Conservation (phyloP, 768 basidiomycete species). For the Symmetrospora coprosmae region DNA sequence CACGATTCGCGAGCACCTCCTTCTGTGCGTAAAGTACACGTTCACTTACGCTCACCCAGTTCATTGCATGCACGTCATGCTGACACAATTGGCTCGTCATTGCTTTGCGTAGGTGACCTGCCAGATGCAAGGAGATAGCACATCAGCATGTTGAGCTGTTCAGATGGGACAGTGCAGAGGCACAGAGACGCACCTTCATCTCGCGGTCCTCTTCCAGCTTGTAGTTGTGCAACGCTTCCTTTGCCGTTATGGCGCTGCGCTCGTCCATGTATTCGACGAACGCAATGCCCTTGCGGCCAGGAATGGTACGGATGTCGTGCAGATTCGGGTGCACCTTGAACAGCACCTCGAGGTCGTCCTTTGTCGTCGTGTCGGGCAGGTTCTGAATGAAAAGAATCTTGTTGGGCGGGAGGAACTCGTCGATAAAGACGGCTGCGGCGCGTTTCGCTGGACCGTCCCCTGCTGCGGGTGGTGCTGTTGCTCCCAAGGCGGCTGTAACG, state of each 20-base stretch:
- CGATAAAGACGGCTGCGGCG: slow-evolving; percentile 41
- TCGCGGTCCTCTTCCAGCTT: slow-evolving; percentile 72
- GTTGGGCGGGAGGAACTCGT: slow-evolving; percentile 98
- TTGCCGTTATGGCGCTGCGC: slow-evolving; percentile 71
- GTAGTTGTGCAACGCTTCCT: slow-evolving; percentile 94
- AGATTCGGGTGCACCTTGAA: slow-evolving; percentile 95
- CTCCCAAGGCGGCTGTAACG: slow-evolving; percentile 37
- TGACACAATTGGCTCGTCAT: too few relatives aligned
- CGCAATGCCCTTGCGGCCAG: slow-evolving; percentile 90
- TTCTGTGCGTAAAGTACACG: too few relatives aligned
- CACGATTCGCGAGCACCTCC: too few relatives aligned
- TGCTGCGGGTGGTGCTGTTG: slow-evolving; percentile 52
- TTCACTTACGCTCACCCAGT: too few relatives aligned
- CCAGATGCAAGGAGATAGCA: background rate
- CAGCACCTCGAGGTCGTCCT: slow-evolving; percentile 74
- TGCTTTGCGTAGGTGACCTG: slow-evolving; percentile 19
- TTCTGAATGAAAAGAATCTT: slow-evolving; percentile 97
- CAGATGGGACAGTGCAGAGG: background rate
- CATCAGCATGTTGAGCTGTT: too few relatives aligned
- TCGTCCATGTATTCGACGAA: slow-evolving; percentile 98
- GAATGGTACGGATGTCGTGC: slow-evolving; percentile 94
- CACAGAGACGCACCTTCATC: slow-evolving; percentile 57
- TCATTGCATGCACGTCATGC: too few relatives aligned
- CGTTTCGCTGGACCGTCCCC: slow-evolving; percentile 50
- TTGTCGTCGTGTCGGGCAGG: slow-evolving; percentile 78